Base-by-base conservation (phyloP, 2,329 filamentous ascomycete species). In the Fusarium denticulatum region DNA sequence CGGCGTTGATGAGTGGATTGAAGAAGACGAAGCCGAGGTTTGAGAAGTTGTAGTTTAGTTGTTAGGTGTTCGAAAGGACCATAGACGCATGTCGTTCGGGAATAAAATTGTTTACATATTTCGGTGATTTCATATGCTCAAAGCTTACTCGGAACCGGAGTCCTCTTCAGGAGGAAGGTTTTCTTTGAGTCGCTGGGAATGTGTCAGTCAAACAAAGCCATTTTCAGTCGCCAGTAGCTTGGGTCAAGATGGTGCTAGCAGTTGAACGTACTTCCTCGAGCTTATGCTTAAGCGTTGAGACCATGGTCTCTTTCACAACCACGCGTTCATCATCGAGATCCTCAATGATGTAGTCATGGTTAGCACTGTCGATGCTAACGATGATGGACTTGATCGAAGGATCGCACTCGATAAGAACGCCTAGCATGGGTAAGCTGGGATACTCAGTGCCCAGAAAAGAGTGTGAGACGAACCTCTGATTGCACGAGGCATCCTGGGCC, bases 311-410 rank as follows among this genome's bases (percentile, higher is more conserved):
- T 82, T 94, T 94, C 63, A 95, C 89, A 7, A 96, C 86, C 3
- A 94, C 86, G 65, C 92, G 91, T 80, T 93, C 89, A 67, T 95
- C 93, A 82, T 95, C 93, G 4, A 95, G 88, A 71, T 95, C 92
- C 77, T 95, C 92, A 71, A 95, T 93, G 79, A 96, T 93, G 80
- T 90, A 94, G 73, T 92, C 90, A 81, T 95, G 90, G 74, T 88
- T 87, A 64, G 89, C 86, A 77, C 86, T 88, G 82, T 96, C 92
- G 75, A 96, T 93, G 78, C 91, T 93, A 76, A 93, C 86, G 78
- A 96, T 92, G 85, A 95, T 94, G 72, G 93, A 93, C 83, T 95
- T 95, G 87, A 96, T 95, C 49, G 92, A 94, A n/a, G 93, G 92
- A 80, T 96, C 93, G 83, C 92, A 94, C 82, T 94, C 90, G 82